Evolutionary conservation across 306 rosid genomes (phyloP).

Genomic region (Luffa aegyptiaca): DNA sequence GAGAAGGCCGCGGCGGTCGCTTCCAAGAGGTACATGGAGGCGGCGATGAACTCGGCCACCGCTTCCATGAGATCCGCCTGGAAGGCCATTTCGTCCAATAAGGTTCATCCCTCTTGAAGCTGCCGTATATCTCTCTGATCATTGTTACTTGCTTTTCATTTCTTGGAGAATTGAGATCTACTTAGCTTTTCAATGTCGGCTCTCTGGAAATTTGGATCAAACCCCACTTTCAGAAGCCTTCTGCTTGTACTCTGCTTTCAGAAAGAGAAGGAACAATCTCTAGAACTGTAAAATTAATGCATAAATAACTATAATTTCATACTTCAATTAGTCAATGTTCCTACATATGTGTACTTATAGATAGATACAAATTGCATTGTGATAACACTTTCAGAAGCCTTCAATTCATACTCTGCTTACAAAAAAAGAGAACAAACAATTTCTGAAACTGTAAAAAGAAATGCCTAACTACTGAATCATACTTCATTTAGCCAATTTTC

Average conservation of each 20-base stretch:
- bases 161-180: neutral
- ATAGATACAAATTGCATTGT: neutral
- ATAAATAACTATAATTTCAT: neutral
- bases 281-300: neutral
- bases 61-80: slow-evolving; percentile 89
- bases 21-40: slow-evolving; percentile 65
- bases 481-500: neutral
- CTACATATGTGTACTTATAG: neutral
- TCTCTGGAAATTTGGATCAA: neutral
- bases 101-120: slow-evolving; percentile 65
- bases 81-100: slow-evolving; percentile 60
- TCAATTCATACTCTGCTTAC: neutral
- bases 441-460: neutral
- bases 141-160: neutral
- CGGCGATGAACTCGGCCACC: slow-evolving; percentile 63
- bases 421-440: neutral
- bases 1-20: slow-evolving; percentile 65
- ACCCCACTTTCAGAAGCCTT: neutral
- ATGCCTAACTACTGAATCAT: neutral
- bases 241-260: neutral
- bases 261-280: neutral
- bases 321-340: neutral
- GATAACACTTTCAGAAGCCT: neutral
- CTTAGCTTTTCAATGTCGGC: neutral
- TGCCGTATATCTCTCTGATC: neutral